Evolutionary conservation across 108 stramenopile genomes (phyloP).

Genomic region (Conticribra guillardii): DNA sequence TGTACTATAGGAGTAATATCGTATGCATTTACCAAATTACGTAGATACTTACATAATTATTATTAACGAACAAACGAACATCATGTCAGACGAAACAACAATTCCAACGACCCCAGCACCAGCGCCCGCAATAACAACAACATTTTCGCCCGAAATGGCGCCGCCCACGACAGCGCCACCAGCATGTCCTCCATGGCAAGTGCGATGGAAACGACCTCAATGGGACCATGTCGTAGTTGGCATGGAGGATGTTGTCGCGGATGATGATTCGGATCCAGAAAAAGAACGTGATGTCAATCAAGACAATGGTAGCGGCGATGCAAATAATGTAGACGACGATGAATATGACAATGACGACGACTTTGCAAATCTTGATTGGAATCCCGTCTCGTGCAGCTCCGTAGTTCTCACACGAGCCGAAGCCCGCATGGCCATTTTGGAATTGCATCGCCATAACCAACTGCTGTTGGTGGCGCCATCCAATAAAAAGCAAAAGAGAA

Average conservation of each 20-base stretch:
- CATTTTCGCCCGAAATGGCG: neutral
- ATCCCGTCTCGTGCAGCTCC: constrained; percentile 32
- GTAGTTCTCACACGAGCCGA: constrained; percentile 34
- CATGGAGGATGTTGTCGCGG: too few relatives aligned
- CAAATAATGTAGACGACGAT: neutral
- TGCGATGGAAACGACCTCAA: constrained; percentile 50
- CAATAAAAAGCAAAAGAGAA: too few relatives aligned
- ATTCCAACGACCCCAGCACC: too few relatives aligned
- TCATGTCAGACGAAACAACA: too few relatives aligned
- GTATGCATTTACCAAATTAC: too few relatives aligned
- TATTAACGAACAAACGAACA: too few relatives aligned
- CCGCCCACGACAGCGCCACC: neutral
- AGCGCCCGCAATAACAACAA: too few relatives aligned
- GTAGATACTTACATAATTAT: too few relatives aligned
- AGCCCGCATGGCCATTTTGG: constrained; percentile 31
- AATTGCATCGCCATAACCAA: constrained; percentile 19
- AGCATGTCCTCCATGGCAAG: constrained; percentile 41
- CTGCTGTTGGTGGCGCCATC: constrained; percentile 10
- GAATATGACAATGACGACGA: constrained; percentile 1
- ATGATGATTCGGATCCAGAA: too few relatives aligned
- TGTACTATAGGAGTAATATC: too few relatives aligned
- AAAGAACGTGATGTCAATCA: neutral
- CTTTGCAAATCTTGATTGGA: constrained; percentile 17
- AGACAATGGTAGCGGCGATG: neutral
- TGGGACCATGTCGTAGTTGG: constrained; percentile 34